Base-by-base conservation (phyloP, 2,329 filamentous ascomycete species). In the Leptographium flavum region DNA sequence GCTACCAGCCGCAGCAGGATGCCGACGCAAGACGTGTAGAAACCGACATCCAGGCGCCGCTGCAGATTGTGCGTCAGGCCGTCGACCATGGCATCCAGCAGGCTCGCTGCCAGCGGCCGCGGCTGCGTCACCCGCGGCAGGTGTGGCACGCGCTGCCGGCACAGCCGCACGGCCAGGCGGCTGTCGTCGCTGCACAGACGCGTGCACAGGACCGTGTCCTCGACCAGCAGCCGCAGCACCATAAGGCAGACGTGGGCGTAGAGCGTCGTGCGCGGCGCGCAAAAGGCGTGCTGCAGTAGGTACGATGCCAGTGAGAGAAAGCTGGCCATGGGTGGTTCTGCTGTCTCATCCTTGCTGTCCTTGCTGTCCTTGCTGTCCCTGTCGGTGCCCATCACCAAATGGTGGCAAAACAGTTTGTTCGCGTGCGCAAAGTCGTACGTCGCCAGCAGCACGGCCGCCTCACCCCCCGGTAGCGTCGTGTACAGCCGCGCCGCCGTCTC, bases 371-470 rank as follows among this genome's bases (percentile, higher is more conserved):
- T 8, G 78, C 63, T 6, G 73, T 57, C 22, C 78, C 58, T 3
- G 76, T 80, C 63, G 6, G 73, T 57, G 22, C 78, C 58, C 3
- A 76, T 80, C 43, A 94, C 76, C 37, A 98, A 65, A 54, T 83
- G 88, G 59, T 85, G 83, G 60, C 86, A 90, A 62, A 98, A 96
- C 9, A 95, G 71, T 63, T 95, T 96, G 67, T 96, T 98, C 30
- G 88, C 83, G 57, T 94, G 83, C 3, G 81, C 79, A 59, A 96
- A 96, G 60, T 96, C 92, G 59, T 96, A 98, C 0, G 86, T 81
- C 1, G 87, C 81, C 30, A 98, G 71, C 4, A 96, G 65, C 3
- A 93, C 71, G 5, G 88, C 80, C 15, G 87, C 83, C 60, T 88
- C 80, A 47, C 80, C 74, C 3, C 80, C 79, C 1, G 92, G 92